These are phyloP conservation scores for Trametes sp. DNA, from an alignment of 1,284 basidiomycete species.

Conservation along the genomic window DNA sequence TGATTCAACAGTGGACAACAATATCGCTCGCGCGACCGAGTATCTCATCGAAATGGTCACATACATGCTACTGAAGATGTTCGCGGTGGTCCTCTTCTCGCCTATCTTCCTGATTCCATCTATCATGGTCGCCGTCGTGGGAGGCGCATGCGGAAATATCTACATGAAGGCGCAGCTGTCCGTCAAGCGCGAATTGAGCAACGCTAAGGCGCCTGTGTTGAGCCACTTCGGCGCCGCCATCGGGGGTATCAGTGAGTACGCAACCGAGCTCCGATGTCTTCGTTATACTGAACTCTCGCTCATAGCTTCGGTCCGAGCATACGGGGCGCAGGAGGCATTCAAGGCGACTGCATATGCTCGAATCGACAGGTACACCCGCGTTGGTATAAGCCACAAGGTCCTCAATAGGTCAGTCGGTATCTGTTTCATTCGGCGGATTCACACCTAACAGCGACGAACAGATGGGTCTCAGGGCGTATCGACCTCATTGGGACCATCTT, in stretches of 20 bases:
- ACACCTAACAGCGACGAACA: too few relatives aligned
- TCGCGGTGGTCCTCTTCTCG: constrained; percentile 53
- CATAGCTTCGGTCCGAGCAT: constrained; percentile 71
- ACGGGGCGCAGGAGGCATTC: constrained; percentile 56
- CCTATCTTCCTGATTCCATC: constrained; percentile 51
- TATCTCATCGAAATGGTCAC: constrained; percentile 40
- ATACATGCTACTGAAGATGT: constrained; percentile 47
- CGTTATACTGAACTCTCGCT: too few relatives aligned
- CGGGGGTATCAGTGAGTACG: constrained; percentile 62
- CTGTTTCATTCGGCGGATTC: too few relatives aligned
- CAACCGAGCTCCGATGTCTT: too few relatives aligned
- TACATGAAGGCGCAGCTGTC: constrained; percentile 77
- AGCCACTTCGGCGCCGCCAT: constrained; percentile 76
- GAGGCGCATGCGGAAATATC: constrained; percentile 52
- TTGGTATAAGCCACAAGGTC: constrained; percentile 56
- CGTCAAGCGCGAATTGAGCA: constrained; percentile 78
- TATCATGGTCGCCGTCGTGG: constrained; percentile 49
- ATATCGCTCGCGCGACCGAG: neutral
- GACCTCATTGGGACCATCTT: constrained; percentile 58
- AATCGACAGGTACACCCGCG: constrained; percentile 55
- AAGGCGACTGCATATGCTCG: constrained; percentile 48
- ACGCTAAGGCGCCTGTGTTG: constrained; percentile 69
- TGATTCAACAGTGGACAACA: constrained; percentile 16
- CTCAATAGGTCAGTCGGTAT: constrained; percentile 52
- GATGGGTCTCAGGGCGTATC: constrained; percentile 65